Base-by-base conservation (phyloP, 805 yeast species). In the Yarrowia sp. region DNA sequence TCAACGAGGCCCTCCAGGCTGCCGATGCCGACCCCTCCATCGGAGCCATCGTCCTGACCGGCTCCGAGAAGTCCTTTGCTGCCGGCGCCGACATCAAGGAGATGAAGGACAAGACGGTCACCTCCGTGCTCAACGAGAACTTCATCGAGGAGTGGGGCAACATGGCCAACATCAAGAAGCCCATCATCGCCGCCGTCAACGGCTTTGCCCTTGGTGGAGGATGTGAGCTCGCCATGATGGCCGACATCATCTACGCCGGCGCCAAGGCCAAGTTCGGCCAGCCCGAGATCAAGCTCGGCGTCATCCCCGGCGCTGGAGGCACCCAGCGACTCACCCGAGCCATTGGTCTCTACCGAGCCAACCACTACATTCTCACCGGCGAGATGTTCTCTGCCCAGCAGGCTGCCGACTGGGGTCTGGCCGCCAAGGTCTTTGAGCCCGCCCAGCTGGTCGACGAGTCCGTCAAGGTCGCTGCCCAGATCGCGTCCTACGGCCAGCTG, bases 161-260 rank as follows among this genome's bases (percentile, higher is more conserved):
- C 38, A 70, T 79, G 31, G 69, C 74, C 16, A 63, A 65, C 24
- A 69, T 76, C 64, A 71, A 72, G 63, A 77, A 80, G 69, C 85
- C 85, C n/a, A 68, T 81, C 39, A 76, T 81, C 58, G 82, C 82
- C 19, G 85, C 84, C 4, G 83, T 81, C 36, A 79, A 78, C 65
- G 85, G 85, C 10, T 80, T 70, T 65, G 84, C 84, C 2, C 75
- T 81, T 12, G 85, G 85, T 25, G 85, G 85, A 18, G 85, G 84
- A 19, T 80, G 82, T 63, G 85, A 81, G 67, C 69, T 81, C 36
- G 84, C 84, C 19, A 80, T 81, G 84, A 72, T 76, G 71, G 75
- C 79, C 36, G 85, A 81, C 65, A 77, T 81, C 62, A 70, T 81
- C 47, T 81, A 81, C 63, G 81, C 81, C 16, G 81, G 83, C 18